These are phyloP conservation scores for Flaveria linearis DNA, from an alignment of 129 eudicot species.

Conservation along the genomic window DNA sequence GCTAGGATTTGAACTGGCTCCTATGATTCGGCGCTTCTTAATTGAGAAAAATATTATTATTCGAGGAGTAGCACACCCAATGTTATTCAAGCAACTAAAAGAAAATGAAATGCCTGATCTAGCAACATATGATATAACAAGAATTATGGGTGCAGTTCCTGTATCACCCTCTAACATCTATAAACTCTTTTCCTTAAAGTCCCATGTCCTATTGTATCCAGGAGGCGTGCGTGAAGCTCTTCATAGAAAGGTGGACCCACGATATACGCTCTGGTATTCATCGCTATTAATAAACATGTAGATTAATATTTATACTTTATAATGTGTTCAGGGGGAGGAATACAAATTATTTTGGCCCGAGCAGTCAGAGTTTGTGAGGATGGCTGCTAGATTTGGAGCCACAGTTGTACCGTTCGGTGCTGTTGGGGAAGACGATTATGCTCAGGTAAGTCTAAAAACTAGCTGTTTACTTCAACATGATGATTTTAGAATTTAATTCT, in stretches of 20 bases:
- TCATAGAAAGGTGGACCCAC: constrained; percentile 63
- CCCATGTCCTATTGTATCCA: constrained; percentile 73
- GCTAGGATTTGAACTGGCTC: constrained; percentile 67
- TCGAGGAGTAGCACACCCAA: constrained; percentile 82
- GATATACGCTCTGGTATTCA: not conserved
- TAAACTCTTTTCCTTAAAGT: constrained; percentile 53
- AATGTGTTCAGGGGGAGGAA: constrained; percentile 70
- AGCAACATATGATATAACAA: constrained; percentile 51
- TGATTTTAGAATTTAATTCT: not conserved
- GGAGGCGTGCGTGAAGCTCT: constrained; percentile 94
- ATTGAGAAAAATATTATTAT: constrained; percentile 50
- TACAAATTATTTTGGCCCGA: constrained; percentile 83
- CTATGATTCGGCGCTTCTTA: constrained; percentile 52
- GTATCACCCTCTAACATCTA: constrained; percentile 69
- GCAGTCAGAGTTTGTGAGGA: constrained; percentile 74
- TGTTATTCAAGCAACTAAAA: constrained; percentile 49
- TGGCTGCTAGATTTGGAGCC: constrained; percentile 93
- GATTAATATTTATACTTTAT: not conserved
- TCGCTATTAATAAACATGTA: not conserved
- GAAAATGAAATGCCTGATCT: constrained; percentile 53
- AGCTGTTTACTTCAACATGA: not conserved
- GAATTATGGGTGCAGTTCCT: constrained; percentile 85
- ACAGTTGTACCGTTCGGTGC: constrained; percentile 80
- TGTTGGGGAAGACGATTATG: constrained; percentile 83
- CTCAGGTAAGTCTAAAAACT: constrained; percentile 51